phyloP scores from a whole-genome alignment of 78 protist genomes.

The Anaeramoeba flamelloides region DNA sequence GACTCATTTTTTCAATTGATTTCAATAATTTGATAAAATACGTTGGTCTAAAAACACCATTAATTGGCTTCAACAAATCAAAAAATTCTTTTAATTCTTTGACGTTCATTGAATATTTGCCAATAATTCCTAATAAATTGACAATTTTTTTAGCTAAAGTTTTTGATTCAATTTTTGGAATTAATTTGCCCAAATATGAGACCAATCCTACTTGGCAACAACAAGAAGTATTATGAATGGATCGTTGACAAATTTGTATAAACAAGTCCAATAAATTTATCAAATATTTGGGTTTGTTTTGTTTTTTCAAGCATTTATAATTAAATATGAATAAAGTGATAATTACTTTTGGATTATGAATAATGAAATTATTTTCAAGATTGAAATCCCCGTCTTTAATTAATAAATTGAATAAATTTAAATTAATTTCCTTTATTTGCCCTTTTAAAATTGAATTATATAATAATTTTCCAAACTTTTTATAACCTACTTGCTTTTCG shows the following conservation, averaged over 20 bases:
- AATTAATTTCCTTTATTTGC: neutral
- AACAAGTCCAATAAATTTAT: neutral
- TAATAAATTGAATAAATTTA: neutral
- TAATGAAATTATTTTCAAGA: neutral
- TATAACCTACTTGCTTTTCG: neutral
- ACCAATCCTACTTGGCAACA: neutral
- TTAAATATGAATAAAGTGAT: neutral
- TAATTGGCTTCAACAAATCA: neutral
- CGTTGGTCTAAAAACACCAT: neutral
- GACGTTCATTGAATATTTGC: too few species aligned
- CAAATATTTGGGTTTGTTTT: neutral
- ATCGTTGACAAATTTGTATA: neutral
- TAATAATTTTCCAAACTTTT: neutral
- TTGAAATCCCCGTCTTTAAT: neutral
- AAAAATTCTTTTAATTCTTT: neutral
- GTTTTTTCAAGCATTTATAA: neutral
- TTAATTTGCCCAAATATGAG: neutral
- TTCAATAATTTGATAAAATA: neutral
- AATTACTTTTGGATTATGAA: neutral
- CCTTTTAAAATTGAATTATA: neutral
- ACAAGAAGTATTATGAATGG: neutral
- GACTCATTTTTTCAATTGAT: neutral
- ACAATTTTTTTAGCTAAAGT: too few species aligned
- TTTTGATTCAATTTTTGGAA: neutral
- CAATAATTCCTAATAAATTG: too few species aligned